phyloP scores from a whole-genome alignment of 192 early-diverging fungal genomes.

The Rhizophagus clarus region DNA sequence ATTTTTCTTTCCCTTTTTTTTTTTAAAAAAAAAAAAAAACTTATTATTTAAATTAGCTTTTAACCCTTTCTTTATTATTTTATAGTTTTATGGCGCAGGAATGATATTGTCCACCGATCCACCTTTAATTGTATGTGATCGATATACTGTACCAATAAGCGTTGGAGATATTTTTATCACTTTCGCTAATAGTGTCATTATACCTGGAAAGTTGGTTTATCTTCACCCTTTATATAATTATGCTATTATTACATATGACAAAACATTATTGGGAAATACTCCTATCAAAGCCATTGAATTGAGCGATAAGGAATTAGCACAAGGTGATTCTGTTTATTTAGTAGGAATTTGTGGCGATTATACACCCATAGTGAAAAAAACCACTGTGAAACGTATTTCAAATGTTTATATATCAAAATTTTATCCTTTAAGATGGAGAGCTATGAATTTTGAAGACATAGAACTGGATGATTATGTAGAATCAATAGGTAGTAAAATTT shows the following conservation, averaged over 20 bases:
- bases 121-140: constrained; percentile 81
- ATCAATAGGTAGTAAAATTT: constrained; percentile 45
- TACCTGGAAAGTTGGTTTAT: constrained; percentile 81
- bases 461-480: constrained; percentile 67
- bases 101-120: constrained; percentile 75
- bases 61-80: neutral
- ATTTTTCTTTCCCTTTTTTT: no score
- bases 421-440: constrained; percentile 62
- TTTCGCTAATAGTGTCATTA: constrained; percentile 82
- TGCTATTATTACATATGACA: constrained; percentile 82
- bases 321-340: constrained; percentile 65
- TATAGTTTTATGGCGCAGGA: constrained; percentile 65
- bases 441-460: constrained; percentile 62
- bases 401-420: constrained; percentile 70
- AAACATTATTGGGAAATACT: constrained; percentile 70
- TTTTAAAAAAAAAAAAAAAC: no score
- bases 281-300: constrained; percentile 68
- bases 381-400: constrained; percentile 55
- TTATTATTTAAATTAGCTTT: neutral
- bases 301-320: constrained; percentile 56
- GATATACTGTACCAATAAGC: constrained; percentile 77
- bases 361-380: constrained; percentile 60
- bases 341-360: constrained; percentile 58
- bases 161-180: constrained; percentile 82
- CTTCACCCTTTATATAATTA: constrained; percentile 89